Conservation (phyloP, 106 monocot genomes). For the Dendrobium catenatum region DNA sequence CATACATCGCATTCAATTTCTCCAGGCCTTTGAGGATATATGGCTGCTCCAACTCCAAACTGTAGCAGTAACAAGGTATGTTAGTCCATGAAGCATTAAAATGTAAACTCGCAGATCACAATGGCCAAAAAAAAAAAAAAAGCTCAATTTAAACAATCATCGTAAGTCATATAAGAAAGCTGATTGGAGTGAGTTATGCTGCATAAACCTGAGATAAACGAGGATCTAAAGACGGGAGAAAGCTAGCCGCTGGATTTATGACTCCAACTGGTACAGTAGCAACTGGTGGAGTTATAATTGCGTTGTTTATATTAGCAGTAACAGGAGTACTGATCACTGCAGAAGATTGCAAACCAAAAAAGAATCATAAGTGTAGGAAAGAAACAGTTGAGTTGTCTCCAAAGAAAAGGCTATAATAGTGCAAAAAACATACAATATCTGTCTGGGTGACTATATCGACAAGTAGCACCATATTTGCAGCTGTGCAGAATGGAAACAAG, state of each 20-base stretch:
- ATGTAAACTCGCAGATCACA: background rate
- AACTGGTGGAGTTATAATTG: conserved; percentile 28
- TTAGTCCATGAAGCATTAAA: background rate
- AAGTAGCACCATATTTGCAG: conserved; percentile 84
- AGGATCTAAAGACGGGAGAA: conserved; percentile 49
- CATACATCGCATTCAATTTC: conserved; percentile 88
- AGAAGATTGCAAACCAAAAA: conserved; percentile 11
- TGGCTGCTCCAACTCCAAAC: conserved; percentile 27
- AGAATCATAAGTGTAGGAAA: background rate
- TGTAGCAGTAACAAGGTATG: conserved; percentile 17
- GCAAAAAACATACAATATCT: conserved; percentile 38
- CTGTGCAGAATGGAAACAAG: conserved; percentile 26
- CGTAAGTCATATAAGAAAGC: background rate
- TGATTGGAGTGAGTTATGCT: background rate
- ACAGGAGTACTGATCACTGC: conserved; percentile 40
- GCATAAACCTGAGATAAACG: conserved; percentile 39
- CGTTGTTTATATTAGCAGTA: conserved; percentile 20
- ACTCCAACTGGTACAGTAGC: conserved; percentile 29
- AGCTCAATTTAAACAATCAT: too few relatives aligned
- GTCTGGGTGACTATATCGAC: conserved; percentile 92
- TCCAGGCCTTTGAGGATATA: conserved; percentile 89
- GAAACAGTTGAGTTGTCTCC: background rate
- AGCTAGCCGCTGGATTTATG: conserved; percentile 38
- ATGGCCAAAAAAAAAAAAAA: too few relatives aligned
- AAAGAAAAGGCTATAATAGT: background rate